Percentiles rank a stretch among this genome's conserved stretches.
phyloP scores from a whole-genome alignment of 306 rosid species.

The Abrus precatorius region DNA sequence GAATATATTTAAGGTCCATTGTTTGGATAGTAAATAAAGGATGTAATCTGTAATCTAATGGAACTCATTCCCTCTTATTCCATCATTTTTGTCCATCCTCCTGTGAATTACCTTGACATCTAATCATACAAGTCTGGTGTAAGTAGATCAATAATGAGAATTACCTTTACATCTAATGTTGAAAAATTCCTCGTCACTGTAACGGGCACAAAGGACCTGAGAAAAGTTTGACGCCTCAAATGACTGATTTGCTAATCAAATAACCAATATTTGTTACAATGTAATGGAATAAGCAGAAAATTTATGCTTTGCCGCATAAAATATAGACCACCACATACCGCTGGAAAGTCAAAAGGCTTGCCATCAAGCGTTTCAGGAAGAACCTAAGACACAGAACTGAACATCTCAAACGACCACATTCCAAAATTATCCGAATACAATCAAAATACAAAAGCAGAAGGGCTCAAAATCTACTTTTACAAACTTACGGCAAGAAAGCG shows the following conservation, averaged over 20 bases:
- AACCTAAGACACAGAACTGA: constrained; percentile 61
- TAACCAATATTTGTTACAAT: constrained; percentile 4
- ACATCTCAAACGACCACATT: constrained; percentile 26
- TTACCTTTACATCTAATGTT: constrained; percentile 85
- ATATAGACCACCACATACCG: constrained; percentile 60
- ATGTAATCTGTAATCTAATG: no score
- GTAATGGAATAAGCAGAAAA: constrained; percentile 15
- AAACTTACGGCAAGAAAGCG: constrained; percentile 86
- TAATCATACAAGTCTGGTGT: neutral
- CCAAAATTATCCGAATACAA: neutral
- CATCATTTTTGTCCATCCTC: no score
- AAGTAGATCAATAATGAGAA: constrained; percentile 13
- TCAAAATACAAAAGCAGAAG: neutral
- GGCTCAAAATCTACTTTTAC: constrained; percentile 31
- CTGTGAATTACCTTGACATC: neutral
- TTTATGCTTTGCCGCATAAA: neutral
- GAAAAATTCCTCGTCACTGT: constrained; percentile 88
- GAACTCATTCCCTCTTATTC: no score
- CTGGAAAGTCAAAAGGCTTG: constrained; percentile 62
- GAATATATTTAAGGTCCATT: no score
- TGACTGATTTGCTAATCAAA: constrained; percentile 16
- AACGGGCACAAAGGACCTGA: constrained; percentile 94
- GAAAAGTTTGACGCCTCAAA: constrained; percentile 15
- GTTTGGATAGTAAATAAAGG: no score
- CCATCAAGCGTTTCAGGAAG: constrained; percentile 79